phyloP scores from a whole-genome alignment of 768 basidiomycete genomes.

The Tulasnella sp. region DNA sequence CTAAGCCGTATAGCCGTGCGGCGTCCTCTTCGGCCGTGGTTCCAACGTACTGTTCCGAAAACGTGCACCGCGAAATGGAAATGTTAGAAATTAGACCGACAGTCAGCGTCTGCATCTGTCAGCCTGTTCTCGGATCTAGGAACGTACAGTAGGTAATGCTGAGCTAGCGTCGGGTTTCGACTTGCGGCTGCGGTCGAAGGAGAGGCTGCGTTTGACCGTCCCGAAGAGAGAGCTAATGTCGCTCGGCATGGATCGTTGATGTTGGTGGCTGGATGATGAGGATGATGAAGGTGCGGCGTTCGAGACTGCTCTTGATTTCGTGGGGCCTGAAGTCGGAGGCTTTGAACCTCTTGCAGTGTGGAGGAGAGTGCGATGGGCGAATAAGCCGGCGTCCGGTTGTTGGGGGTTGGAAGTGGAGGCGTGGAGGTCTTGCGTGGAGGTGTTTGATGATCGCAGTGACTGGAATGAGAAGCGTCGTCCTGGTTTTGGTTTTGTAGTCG shows the following conservation, averaged over 20 bases:
- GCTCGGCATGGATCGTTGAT: slow-evolving; percentile 15
- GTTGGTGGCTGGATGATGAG: neutral
- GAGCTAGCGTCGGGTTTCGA: neutral
- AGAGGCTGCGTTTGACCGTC: slow-evolving; percentile 26
- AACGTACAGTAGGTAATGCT: neutral
- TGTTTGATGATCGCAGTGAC: neutral
- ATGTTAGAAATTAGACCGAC: neutral
- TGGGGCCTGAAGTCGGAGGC: neutral
- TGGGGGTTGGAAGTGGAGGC: slow-evolving; percentile 2
- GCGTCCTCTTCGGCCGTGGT: slow-evolving; percentile 29
- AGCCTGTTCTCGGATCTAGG: neutral
- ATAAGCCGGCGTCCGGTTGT: slow-evolving; percentile 6
- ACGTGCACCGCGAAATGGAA: neutral
- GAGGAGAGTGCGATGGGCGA: slow-evolving; percentile 24
- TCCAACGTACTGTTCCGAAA: slow-evolving; percentile 16
- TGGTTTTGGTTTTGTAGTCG: too few species aligned
- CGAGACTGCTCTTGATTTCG: neutral
- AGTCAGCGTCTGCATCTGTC: neutral
- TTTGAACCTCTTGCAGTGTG: slow-evolving; percentile 21
- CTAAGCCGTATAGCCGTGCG: slow-evolving; percentile 17
- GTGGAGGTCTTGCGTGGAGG: too few species aligned
- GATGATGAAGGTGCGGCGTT: slow-evolving; percentile 15
- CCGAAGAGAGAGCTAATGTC: slow-evolving; percentile 18
- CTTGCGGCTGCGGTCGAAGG: slow-evolving; percentile 14
- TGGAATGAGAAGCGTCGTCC: slow-evolving; percentile 8